A percentile compares a stretch with the other conserved stretches of the same genome.
Conservation (phyloP, 768 basidiomycete genomes). For the Boletus sp. region DNA sequence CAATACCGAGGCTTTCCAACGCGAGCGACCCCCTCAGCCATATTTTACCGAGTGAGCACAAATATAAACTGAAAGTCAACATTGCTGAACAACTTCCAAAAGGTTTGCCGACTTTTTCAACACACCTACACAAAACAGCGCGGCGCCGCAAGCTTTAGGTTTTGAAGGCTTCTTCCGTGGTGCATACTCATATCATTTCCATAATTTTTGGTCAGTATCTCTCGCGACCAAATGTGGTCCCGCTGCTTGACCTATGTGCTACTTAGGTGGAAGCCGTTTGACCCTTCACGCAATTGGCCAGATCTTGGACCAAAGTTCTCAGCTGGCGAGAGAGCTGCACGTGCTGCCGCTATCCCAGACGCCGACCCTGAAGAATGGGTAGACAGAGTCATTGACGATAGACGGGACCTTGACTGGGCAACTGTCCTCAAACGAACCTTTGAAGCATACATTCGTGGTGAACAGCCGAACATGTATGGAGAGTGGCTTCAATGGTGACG, state of each 20-base stretch:
- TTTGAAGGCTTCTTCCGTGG: constrained; percentile 96
- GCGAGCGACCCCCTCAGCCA: constrained; percentile 90
- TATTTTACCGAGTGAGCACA: constrained; percentile 76
- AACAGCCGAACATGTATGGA: constrained; percentile 94
- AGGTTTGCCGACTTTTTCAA: constrained; percentile 91
- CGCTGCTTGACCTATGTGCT: neutral
- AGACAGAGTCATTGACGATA: constrained; percentile 55
- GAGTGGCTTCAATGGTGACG: constrained; percentile 62
- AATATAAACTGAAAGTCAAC: neutral
- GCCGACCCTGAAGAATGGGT: constrained; percentile 36
- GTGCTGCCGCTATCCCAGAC: constrained; percentile 39
- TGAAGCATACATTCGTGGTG: constrained; percentile 87
- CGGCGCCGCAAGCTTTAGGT: constrained; percentile 82
- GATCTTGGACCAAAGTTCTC: constrained; percentile 82
- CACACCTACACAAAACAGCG: constrained; percentile 67
- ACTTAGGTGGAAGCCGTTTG: constrained; percentile 92
- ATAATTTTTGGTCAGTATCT: constrained; percentile 77
- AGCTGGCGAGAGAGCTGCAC: constrained; percentile 68
- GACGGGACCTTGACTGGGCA: constrained; percentile 85
- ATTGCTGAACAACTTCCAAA: neutral
- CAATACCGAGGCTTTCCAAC: constrained; percentile 88
- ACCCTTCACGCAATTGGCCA: constrained; percentile 90
- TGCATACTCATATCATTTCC: constrained; percentile 94
- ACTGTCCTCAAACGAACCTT: constrained; percentile 95
- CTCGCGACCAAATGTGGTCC: neutral